Evolutionary conservation across 257 asterid species (phyloP).

Genomic region (Misopates orontium): DNA sequence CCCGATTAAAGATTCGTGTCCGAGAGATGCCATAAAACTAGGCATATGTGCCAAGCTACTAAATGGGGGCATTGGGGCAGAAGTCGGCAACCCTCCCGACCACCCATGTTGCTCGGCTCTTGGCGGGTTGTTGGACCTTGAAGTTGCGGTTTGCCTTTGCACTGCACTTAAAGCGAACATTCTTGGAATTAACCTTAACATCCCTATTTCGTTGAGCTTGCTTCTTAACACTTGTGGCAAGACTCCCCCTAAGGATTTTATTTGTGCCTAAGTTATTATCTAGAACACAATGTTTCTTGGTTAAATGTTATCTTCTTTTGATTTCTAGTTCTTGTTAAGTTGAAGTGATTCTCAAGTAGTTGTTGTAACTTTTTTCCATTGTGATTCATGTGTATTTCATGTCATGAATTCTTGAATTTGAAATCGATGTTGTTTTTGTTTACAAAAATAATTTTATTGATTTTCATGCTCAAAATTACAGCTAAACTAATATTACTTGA

Average conservation of each 20-base stretch:
- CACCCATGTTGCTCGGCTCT: conserved; percentile 63
- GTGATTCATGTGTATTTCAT: not conserved
- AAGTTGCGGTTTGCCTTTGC: conserved; percentile 72
- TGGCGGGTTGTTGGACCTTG: conserved; percentile 68
- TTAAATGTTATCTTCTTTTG: not conserved
- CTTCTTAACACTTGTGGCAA: conserved; percentile 70
- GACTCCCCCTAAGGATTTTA: conserved; percentile 59
- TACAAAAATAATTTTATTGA: too few relatives aligned
- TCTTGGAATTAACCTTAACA: conserved; percentile 63
- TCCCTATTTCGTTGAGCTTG: conserved; percentile 68
- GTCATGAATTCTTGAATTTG: not conserved
- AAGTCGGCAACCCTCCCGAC: conserved; percentile 63
- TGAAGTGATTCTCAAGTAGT: too few relatives aligned
- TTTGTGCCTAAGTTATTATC: conserved; percentile 42
- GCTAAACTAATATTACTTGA: too few relatives aligned
- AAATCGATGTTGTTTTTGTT: not conserved
- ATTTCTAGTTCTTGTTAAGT: not conserved
- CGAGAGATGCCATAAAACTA: conserved; percentile 60
- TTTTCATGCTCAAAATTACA: too few relatives aligned
- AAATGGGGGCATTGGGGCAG: conserved; percentile 51
- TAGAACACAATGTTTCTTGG: too few relatives aligned
- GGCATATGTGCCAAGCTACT: conserved; percentile 68
- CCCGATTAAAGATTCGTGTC: conserved; percentile 56
- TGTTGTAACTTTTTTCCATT: not conserved
- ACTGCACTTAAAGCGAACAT: conserved; percentile 72